Evolutionary conservation across 2,329 filamentous ascomycete species (phyloP).

Genomic region (Alternaria atra): DNA sequence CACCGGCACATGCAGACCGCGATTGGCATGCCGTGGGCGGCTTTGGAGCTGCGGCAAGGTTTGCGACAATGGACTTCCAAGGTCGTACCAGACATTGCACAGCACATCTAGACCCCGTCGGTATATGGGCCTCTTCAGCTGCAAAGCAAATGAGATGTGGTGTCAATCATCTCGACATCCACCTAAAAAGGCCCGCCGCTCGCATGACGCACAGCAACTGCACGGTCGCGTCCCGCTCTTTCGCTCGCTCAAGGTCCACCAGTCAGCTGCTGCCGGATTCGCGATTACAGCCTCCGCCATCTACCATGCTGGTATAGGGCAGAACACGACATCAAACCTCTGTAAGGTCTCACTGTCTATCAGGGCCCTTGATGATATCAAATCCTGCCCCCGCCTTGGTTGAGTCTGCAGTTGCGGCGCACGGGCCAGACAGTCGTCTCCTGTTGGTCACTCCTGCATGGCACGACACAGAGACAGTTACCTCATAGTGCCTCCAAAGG

Average conservation of each 20-base stretch:
- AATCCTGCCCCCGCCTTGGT: conserved; percentile 13
- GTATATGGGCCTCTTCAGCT: conserved; percentile 7
- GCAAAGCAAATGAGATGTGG: conserved; percentile 14
- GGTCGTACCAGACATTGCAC: conserved; percentile 33
- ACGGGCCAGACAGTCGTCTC: not conserved
- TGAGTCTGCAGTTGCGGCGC: not conserved
- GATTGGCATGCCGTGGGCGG: conserved; percentile 13
- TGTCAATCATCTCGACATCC: conserved; percentile 11
- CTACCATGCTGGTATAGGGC: conserved; percentile 17
- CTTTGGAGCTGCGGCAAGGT: conserved; percentile 16
- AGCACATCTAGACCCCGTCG: conserved; percentile 15
- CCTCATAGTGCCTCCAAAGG: conserved; percentile 5
- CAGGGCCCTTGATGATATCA: conserved; percentile 24
- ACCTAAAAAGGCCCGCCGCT: conserved; percentile 12
- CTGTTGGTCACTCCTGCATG: conserved; percentile 8
- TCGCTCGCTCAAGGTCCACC: conserved; percentile 19
- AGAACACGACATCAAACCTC: conserved; percentile 29
- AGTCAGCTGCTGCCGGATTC: conserved; percentile 26
- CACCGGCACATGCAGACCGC: conserved; percentile 20
- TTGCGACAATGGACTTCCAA: conserved; percentile 23
- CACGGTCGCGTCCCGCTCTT: conserved; percentile 16
- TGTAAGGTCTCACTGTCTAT: conserved; percentile 14
- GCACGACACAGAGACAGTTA: conserved; percentile 8
- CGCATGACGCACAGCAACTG: conserved; percentile 35
- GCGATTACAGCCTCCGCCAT: conserved; percentile 20